These are phyloP conservation scores for Wolfiporia cocos DNA, from an alignment of 1,284 basidiomycete species.

Conservation along the genomic window DNA sequence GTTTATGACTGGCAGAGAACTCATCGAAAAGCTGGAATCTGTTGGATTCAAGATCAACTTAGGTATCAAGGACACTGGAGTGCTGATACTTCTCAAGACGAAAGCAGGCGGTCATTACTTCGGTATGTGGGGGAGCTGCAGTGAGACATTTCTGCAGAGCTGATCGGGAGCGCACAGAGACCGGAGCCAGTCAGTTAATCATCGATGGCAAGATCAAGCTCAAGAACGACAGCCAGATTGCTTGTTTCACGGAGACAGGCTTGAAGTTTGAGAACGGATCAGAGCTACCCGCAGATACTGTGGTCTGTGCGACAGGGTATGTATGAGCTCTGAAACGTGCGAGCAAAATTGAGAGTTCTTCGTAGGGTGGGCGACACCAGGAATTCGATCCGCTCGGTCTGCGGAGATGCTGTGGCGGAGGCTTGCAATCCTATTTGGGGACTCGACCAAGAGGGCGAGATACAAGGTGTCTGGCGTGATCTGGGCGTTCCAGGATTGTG, in stretches of 20 bases:
- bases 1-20: conserved; percentile 29
- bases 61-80: conserved; percentile 50
- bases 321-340: conserved; percentile 7
- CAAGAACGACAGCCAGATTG: conserved; percentile 54
- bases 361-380: conserved; percentile 27
- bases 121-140: conserved; percentile 21
- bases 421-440: conserved; percentile 43
- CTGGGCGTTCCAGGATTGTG: conserved; percentile 22
- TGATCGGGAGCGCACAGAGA: conserved; percentile 29
- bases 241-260: conserved; percentile 45
- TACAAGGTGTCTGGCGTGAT: conserved; percentile 22
- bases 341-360: conserved; percentile 4
- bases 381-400: conserved; percentile 33
- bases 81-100: conserved; percentile 33
- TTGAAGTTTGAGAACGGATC: conserved; percentile 63
- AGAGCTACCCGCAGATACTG: conserved; percentile 57
- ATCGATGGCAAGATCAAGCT: conserved; percentile 70
- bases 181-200: conserved; percentile 59
- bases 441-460: conserved; percentile 19
- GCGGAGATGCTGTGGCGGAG: conserved; percentile 40
- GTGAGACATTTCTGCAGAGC: background rate
- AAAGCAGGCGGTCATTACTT: conserved; percentile 37
- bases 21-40: conserved; percentile 47
- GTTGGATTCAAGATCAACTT: conserved; percentile 54
- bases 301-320: conserved; percentile 64